Conservation (phyloP, 1,139 yeast species). For the Debaryomyces singareniensis region DNA sequence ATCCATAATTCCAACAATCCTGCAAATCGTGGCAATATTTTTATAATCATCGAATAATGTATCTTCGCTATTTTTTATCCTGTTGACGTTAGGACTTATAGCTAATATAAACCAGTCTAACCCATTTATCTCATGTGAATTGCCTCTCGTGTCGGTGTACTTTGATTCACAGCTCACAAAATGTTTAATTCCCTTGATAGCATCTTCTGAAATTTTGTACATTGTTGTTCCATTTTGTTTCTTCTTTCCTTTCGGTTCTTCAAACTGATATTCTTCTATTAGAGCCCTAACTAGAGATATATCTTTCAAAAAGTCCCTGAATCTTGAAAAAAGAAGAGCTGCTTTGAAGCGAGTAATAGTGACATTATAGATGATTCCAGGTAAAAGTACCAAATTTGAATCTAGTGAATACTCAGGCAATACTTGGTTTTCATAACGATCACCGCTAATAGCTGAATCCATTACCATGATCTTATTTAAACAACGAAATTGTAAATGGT, state of each 20-base stretch:
- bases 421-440: conserved; percentile 7
- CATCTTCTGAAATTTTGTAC: conserved; percentile 27
- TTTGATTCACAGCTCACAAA: conserved; percentile 19
- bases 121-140: conserved; percentile 5
- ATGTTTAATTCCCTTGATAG: conserved; percentile 28
- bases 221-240: conserved; percentile 9
- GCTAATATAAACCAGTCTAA: conserved; percentile 39
- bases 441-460: too few species aligned
- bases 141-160: conserved; percentile 6
- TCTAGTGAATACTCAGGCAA: conserved; percentile 39
- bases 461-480: too few species aligned
- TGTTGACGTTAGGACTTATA: conserved; percentile 33
- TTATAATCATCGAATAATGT: conserved; percentile 9
- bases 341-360: conserved; percentile 46
- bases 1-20: conserved; percentile 44
- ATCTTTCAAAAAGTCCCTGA: conserved; percentile 21
- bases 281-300: conserved; percentile 26
- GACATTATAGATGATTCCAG: conserved; percentile 57
- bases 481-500: too few species aligned
- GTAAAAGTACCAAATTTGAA: conserved; percentile 46
- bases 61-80: conserved; percentile 20
- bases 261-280: conserved; percentile 26
- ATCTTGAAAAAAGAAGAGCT: conserved; percentile 38
- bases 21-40: conserved; percentile 39
- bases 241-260: conserved; percentile 12